These are phyloP conservation scores for Podospora pseudoanserina DNA, from an alignment of 495 filamentous ascomycete genomes.

Conservation along the genomic window DNA sequence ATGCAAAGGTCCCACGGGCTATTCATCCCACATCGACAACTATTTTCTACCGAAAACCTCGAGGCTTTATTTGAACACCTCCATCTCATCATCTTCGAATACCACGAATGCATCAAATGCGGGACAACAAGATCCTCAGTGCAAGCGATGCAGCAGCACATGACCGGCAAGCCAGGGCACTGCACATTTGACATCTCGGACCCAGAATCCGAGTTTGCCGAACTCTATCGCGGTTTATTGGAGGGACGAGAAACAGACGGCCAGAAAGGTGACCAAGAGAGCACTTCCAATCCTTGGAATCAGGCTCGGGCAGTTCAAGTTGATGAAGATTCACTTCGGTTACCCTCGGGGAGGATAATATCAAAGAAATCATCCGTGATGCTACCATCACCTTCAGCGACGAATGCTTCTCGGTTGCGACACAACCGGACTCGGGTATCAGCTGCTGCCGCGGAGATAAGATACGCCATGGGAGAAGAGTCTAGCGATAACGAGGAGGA, in stretches of 20 bases:
- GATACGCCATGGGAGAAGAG: neutral
- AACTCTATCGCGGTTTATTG: slow-evolving; percentile 27
- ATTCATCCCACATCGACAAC: slow-evolving; percentile 27
- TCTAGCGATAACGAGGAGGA: neutral
- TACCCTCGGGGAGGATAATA: slow-evolving; percentile 8
- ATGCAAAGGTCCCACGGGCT: slow-evolving; percentile 38
- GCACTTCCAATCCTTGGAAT: neutral
- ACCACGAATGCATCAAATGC: slow-evolving; percentile 39
- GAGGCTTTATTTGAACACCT: slow-evolving; percentile 34
- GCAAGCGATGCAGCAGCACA: slow-evolving; percentile 38
- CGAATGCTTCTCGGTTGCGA: neutral
- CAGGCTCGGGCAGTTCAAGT: neutral
- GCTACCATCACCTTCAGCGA: no score
- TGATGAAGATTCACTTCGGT: slow-evolving; percentile 1
- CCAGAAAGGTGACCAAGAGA: slow-evolving; percentile 17
- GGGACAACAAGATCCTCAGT: slow-evolving; percentile 29
- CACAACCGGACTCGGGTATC: neutral
- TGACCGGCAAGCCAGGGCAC: slow-evolving; percentile 32
- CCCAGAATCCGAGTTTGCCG: slow-evolving; percentile 30
- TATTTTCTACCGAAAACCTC: slow-evolving; percentile 28
- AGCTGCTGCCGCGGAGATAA: neutral
- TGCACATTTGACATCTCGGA: slow-evolving; percentile 34
- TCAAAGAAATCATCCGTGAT: neutral
- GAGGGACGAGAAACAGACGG: neutral
- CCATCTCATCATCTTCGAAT: slow-evolving; percentile 38